A percentile compares a stretch with the other conserved stretches of the same genome.
These are phyloP conservation scores for Dryas integrifolia DNA, from an alignment of 331 rosid species.

Conservation along the genomic window DNA sequence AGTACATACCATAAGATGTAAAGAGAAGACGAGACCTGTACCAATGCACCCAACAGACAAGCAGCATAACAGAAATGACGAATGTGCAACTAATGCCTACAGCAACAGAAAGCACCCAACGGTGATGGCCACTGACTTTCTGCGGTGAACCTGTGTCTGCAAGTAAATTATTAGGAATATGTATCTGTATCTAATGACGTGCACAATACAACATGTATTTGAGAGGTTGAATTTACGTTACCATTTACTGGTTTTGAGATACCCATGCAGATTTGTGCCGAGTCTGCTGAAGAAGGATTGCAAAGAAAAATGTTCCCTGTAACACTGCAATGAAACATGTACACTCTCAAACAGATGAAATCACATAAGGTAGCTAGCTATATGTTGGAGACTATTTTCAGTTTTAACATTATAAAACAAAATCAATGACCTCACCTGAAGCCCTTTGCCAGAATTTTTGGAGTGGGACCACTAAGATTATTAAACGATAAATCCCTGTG, in stretches of 20 bases:
- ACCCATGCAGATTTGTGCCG: conserved; percentile 46
- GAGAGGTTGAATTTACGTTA: conserved; percentile 34
- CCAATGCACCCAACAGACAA: conserved; percentile 69
- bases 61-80: conserved; percentile 61
- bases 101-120: conserved; percentile 65
- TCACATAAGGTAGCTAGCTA: neutral
- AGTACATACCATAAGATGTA: conserved; percentile 76
- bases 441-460: conserved; percentile 80
- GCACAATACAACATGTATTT: conserved; percentile 6
- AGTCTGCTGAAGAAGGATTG: conserved; percentile 44
- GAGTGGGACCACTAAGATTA: conserved; percentile 92
- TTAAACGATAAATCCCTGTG: conserved; percentile 87
- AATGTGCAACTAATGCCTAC: conserved; percentile 73
- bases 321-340: conserved; percentile 45
- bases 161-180: conserved; percentile 18
- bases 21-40: conserved; percentile 67
- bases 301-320: conserved; percentile 85
- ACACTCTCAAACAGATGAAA: conserved; percentile 26
- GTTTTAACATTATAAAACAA: neutral
- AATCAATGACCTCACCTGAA: conserved; percentile 63
- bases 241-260: conserved; percentile 63
- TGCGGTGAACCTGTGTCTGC: conserved; percentile 55
- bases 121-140: conserved; percentile 45
- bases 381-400: neutral
- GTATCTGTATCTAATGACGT: conserved; percentile 11